A percentile compares a stretch with the other conserved stretches of the same genome.
These are phyloP conservation scores for Solanum paucissectum DNA, from an alignment of 257 asterid genomes.

Conservation along the genomic window DNA sequence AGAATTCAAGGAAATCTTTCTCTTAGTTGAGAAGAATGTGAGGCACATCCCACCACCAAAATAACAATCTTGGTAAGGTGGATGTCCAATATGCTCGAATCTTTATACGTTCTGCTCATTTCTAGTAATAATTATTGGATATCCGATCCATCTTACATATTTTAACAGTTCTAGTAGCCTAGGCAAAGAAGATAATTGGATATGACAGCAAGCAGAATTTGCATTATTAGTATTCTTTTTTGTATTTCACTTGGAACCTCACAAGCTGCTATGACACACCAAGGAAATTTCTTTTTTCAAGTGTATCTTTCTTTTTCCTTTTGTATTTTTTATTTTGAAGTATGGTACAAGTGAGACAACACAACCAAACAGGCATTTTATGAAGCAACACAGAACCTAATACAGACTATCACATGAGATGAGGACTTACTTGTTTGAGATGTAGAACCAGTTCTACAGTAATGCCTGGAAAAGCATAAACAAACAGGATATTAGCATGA, in stretches of 20 bases:
- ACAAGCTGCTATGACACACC: background rate
- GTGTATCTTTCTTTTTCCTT: background rate
- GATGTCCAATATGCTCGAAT: background rate
- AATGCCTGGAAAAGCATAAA: constrained; percentile 47
- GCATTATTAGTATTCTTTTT: background rate
- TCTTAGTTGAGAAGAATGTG: background rate
- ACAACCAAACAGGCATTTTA: background rate
- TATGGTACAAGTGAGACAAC: background rate
- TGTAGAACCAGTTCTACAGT: constrained; percentile 89
- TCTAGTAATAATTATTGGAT: background rate
- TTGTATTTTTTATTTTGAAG: background rate
- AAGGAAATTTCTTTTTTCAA: background rate
- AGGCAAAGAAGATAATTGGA: background rate
- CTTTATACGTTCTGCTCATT: background rate
- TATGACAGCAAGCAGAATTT: background rate
- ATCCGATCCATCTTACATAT: background rate
- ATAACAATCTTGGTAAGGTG: background rate
- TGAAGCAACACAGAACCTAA: background rate
- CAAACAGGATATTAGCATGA: background rate
- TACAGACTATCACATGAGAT: background rate
- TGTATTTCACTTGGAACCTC: background rate
- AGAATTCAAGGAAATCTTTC: background rate
- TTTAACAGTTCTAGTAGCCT: background rate
- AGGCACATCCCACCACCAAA: background rate
- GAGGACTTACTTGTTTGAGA: constrained; percentile 47